Evolutionary conservation across 2,329 filamentous ascomycete species (phyloP).

Genomic region (Cryphonectria carpinicola): DNA sequence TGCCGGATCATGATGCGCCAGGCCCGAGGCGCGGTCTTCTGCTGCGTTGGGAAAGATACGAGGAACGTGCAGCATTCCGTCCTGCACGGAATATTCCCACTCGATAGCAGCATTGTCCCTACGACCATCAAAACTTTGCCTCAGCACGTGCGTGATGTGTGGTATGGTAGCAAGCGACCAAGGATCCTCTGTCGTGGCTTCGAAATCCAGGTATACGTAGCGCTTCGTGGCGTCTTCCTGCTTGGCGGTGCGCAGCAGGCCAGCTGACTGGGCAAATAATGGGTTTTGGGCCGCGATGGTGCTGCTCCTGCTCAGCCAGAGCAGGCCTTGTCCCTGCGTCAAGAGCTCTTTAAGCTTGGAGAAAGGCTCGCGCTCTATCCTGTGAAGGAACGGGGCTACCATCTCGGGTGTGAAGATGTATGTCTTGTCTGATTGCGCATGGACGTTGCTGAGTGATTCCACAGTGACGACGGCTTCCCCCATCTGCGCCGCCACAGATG

Average conservation of each 20-base stretch:
- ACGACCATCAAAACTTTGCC: conserved; percentile 27
- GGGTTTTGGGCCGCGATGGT: conserved; percentile 14
- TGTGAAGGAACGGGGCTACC: conserved; percentile 22
- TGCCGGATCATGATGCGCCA: conserved; percentile 7
- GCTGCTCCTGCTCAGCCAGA: conserved; percentile 31
- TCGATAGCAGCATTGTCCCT: conserved; percentile 17
- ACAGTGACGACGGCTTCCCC: background rate
- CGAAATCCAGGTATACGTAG: conserved; percentile 30
- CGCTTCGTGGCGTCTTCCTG: conserved; percentile 29
- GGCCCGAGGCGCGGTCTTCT: background rate
- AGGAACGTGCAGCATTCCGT: conserved; percentile 25
- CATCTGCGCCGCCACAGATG: background rate
- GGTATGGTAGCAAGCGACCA: conserved; percentile 29
- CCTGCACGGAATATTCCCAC: conserved; percentile 32
- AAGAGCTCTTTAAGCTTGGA: conserved; percentile 14
- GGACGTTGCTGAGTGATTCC: conserved; percentile 11
- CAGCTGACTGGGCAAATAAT: conserved; percentile 9
- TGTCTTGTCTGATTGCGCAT: conserved; percentile 9
- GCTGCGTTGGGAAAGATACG: conserved; percentile 23
- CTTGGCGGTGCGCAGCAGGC: conserved; percentile 28
- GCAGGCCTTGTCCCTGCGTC: conserved; percentile 13
- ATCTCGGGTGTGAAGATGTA: conserved; percentile 29
- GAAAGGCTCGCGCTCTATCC: conserved; percentile 24
- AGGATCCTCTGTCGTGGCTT: background rate
- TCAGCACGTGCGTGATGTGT: conserved; percentile 27